These are phyloP conservation scores for Puccinia novopanici DNA, from an alignment of 1,284 basidiomycete genomes.

Conservation along the genomic window DNA sequence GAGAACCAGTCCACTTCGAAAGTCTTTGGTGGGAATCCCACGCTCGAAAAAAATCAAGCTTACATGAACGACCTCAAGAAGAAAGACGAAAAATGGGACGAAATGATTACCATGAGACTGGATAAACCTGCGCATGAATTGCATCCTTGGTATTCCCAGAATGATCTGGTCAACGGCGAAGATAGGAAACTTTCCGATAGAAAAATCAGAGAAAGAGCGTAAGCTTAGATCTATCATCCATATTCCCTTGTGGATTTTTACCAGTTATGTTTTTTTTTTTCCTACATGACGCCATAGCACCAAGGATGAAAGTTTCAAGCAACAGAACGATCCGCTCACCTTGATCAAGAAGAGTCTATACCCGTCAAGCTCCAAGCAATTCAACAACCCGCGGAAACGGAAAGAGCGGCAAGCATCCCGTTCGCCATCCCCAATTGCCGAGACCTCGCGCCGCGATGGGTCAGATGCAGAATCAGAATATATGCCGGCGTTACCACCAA, in stretches of 20 bases:
- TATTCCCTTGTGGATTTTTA: too few species aligned
- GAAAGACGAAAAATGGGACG: slow-evolving; percentile 44
- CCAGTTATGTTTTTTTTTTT: neutral
- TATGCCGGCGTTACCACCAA: slow-evolving; percentile 32
- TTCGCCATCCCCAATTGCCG: slow-evolving; percentile 34
- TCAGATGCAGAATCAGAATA: slow-evolving; percentile 16
- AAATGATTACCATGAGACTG: slow-evolving; percentile 46
- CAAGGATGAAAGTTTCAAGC: slow-evolving; percentile 38
- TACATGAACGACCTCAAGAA: slow-evolving; percentile 45
- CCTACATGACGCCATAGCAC: neutral
- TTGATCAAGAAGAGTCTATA: slow-evolving; percentile 25
- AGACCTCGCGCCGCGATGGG: neutral
- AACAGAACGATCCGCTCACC: slow-evolving; percentile 31
- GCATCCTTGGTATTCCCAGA: slow-evolving; percentile 45
- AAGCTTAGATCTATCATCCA: slow-evolving; percentile 5
- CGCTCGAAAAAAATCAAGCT: slow-evolving; percentile 38
- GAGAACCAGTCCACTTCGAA: slow-evolving; percentile 47
- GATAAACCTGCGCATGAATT: slow-evolving; percentile 49
- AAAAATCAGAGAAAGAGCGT: slow-evolving; percentile 33
- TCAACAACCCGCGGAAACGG: slow-evolving; percentile 9
- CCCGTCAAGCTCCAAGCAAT: slow-evolving; percentile 15
- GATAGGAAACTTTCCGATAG: slow-evolving; percentile 38
- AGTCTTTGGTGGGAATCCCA: slow-evolving; percentile 9
- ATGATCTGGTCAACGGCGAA: slow-evolving; percentile 42
- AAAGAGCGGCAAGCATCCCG: slow-evolving; percentile 47